These are phyloP conservation scores for Debaryomyces robertsiae DNA, from an alignment of 1,139 yeast species.

Conservation along the genomic window DNA sequence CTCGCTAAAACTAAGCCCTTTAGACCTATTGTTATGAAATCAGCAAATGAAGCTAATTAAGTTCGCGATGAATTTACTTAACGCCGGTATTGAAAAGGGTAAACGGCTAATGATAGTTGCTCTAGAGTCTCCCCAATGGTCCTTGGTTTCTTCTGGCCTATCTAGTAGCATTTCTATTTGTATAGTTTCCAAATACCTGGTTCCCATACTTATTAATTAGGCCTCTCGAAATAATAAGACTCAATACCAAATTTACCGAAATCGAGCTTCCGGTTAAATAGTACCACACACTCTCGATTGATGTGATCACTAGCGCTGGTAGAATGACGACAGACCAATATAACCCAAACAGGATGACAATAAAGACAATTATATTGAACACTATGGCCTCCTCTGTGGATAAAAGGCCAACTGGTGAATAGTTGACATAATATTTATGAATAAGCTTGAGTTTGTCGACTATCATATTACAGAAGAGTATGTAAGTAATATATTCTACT, in stretches of 20 bases:
- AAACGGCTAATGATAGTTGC: no score
- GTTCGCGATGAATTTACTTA: no score
- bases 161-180: background rate
- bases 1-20: no score
- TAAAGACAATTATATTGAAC: slow-evolving; percentile 22
- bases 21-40: no score
- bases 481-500: no score
- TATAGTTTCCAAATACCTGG: background rate
- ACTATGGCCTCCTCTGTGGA: slow-evolving; percentile 25
- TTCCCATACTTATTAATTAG: slow-evolving; percentile 1
- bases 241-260: slow-evolving; percentile 10
- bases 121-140: no score
- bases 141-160: no score
- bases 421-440: slow-evolving; percentile 30
- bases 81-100: no score
- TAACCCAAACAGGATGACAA: slow-evolving; percentile 18
- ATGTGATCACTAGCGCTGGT: slow-evolving; percentile 19
- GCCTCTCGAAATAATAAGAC: slow-evolving; percentile 1
- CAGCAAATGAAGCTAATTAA: no score
- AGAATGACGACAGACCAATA: slow-evolving; percentile 22
- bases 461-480: background rate
- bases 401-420: slow-evolving; percentile 33
- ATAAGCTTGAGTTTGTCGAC: slow-evolving; percentile 16
- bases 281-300: slow-evolving; percentile 20
- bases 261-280: slow-evolving; percentile 24